Base-by-base conservation (phyloP, 1,284 basidiomycete genomes). In the Meripilus lineatus region DNA sequence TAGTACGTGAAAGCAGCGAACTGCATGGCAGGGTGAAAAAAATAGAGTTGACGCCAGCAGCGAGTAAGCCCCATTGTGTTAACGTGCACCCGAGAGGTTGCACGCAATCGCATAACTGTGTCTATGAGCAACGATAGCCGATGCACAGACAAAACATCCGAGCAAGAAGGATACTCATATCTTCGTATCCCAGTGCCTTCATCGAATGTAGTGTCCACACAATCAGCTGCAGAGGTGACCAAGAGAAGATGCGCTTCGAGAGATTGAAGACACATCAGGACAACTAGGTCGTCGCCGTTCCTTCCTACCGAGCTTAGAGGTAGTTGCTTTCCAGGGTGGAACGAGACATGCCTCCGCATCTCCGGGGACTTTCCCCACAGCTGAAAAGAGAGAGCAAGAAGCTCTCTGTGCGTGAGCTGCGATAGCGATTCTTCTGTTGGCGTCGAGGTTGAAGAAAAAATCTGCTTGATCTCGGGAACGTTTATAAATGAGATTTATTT, bases 331-430 rank as follows among this genome's bases (percentile, higher is more conserved):
- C 84, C 85, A 41, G 30, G 50, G 70, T 51, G 54, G 67, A 66
- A 64, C 66, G 71, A 73, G 68, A 70, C 62, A 70, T 64, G 54
- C 59, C 79, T 82, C 81, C 79, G 80, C 74, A 62, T 78, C 86
- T 89, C 85, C 85, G 86, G 86, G 83, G 85, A 89, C 86, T 89
- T 89, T 89, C 84, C 86, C 86, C 84, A 80, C 86, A 89, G 85
- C 81, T 40, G 56, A 58, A 69, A 51, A 49, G 48, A 52, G 66
- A 74, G 68, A 70, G 67, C 58, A 45, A 45, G 41, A 46, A 51
- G 63, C 69, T 74, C 70, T 69, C 74, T 74, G 83, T 85, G 62
- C 68, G 86, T 75, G 67, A 74, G 77, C 85, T 89, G 86, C 79
- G 84, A 88, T 62, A 68, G 79, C 86, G 84, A 80, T 86, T 80